phyloP scores from a whole-genome alignment of 192 early-diverging fungal genomes.

The Backusella liffmaniae region DNA sequence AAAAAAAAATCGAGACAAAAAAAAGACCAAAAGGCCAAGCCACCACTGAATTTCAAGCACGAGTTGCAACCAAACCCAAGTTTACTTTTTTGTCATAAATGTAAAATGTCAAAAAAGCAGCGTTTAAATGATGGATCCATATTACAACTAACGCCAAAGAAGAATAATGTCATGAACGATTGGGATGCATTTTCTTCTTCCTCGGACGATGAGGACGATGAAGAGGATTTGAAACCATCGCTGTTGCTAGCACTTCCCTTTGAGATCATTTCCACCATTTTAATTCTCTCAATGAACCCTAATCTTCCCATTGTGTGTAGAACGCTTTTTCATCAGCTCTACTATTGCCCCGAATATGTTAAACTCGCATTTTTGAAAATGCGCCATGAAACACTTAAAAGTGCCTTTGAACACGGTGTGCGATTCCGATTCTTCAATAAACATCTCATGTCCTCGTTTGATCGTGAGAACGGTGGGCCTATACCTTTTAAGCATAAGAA shows the following conservation, averaged over 20 bases:
- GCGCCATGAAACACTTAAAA: background rate
- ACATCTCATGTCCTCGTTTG: conserved; percentile 8
- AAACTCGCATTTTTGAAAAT: conserved; percentile 28
- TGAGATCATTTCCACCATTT: conserved; percentile 35
- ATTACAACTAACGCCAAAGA: background rate
- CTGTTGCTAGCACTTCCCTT: conserved; percentile 17
- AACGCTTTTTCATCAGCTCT: conserved; percentile 8
- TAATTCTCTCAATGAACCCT: conserved; percentile 30
- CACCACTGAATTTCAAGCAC: background rate
- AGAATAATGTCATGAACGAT: background rate
- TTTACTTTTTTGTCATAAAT: background rate
- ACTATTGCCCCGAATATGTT: conserved; percentile 4
- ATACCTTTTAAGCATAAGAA: conserved; percentile 3
- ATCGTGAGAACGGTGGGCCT: background rate
- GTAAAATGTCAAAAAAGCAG: conserved; percentile 11
- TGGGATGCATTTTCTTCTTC: background rate
- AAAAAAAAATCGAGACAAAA: conserved; percentile 16
- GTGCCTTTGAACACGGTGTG: conserved; percentile 8
- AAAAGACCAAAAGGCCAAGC: background rate
- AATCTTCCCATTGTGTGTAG: conserved; percentile 21
- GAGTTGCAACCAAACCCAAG: background rate
- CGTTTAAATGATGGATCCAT: conserved; percentile 8
- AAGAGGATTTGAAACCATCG: background rate
- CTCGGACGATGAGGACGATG: background rate
- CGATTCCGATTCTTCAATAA: conserved; percentile 31